These are phyloP conservation scores for Balamuthia mandrillaris DNA, from an alignment of 208 protist genomes.

Conservation along the genomic window DNA sequence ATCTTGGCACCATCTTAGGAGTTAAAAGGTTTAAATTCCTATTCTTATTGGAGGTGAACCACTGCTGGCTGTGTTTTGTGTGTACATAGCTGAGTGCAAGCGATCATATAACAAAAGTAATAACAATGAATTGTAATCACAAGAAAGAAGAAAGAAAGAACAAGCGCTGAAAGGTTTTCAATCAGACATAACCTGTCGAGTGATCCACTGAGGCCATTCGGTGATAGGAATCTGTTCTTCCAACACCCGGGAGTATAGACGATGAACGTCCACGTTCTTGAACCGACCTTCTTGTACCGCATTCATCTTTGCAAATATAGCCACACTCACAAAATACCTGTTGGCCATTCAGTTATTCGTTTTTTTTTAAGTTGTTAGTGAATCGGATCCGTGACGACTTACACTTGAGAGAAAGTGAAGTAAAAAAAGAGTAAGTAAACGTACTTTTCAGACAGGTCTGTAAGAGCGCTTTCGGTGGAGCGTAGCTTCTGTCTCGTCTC, in stretches of 20 bases:
- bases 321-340: slow-evolving; percentile 44
- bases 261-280: slow-evolving; percentile 32
- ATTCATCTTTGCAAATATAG: slow-evolving; percentile 41
- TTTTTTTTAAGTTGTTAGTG: too few species aligned
- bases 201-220: slow-evolving; percentile 40
- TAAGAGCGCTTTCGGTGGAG: not conserved
- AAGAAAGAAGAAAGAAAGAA: too few species aligned
- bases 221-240: not conserved
- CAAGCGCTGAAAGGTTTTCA: too few species aligned
- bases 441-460: slow-evolving; percentile 37
- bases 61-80: too few species aligned
- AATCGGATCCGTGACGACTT: too few species aligned
- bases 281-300: slow-evolving; percentile 11
- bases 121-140: too few species aligned
- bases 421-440: not conserved
- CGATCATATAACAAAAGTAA: too few species aligned
- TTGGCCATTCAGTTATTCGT: not conserved
- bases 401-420: too few species aligned
- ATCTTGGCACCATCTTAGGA: too few species aligned
- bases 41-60: too few species aligned
- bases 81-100: too few species aligned
- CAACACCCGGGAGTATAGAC: not conserved
- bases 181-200: not conserved
- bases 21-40: too few species aligned
- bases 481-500: not conserved